phyloP scores from a whole-genome alignment of 495 filamentous ascomycete species.

The Chaetomium tenue region DNA sequence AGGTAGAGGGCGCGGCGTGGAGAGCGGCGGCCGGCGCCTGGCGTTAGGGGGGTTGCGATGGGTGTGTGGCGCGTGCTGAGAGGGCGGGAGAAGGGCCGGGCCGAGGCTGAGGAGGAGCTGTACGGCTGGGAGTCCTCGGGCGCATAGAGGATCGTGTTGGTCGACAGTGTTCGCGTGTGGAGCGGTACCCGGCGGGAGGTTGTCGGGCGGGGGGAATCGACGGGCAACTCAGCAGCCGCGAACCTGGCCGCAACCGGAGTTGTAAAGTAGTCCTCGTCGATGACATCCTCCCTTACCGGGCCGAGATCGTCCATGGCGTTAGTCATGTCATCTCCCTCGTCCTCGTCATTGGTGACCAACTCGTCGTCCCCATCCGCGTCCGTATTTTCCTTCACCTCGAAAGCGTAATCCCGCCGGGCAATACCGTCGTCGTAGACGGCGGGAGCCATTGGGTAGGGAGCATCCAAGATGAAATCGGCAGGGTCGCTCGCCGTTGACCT shows the following conservation, averaged over 20 bases:
- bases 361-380: conserved; percentile 89
- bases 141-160: conserved; percentile 73
- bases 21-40: conserved; percentile 44
- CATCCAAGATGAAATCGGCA: conserved; percentile 51
- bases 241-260: conserved; percentile 39
- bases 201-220: conserved; percentile 37
- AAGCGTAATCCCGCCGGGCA: conserved; percentile 32
- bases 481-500: conserved; percentile 56
- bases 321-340: conserved; percentile 48
- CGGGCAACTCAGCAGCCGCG: conserved; percentile 24
- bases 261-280: conserved; percentile 52
- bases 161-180: conserved; percentile 68
- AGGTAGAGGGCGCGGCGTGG: conserved; percentile 48
- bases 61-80: conserved; percentile 40
- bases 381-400: conserved; percentile 52
- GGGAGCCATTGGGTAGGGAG: conserved; percentile 36
- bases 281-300: conserved; percentile 20
- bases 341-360: conserved; percentile 72
- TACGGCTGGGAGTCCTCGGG: conserved; percentile 47
- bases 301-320: conserved; percentile 26
- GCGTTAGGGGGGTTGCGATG: conserved; percentile 40
- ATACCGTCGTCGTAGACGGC: conserved; percentile 28
- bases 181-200: conserved; percentile 37
- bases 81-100: conserved; percentile 35
- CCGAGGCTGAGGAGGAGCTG: conserved; percentile 51